phyloP scores from a whole-genome alignment of 352 stramenopile genomes.

The Phytopythium vexans region DNA sequence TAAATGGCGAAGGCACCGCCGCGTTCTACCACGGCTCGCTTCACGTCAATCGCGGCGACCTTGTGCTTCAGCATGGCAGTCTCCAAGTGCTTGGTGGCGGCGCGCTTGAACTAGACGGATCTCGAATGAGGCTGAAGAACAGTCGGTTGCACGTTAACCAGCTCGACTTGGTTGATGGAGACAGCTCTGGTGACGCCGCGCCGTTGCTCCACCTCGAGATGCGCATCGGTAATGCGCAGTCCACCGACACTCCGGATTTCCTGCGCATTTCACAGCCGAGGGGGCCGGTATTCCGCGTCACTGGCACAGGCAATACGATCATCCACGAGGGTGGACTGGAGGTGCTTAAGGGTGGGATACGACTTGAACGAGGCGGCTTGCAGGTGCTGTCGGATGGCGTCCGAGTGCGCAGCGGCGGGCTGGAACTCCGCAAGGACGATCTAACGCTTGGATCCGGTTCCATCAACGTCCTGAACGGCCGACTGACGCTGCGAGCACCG shows the following conservation, averaged over 20 bases:
- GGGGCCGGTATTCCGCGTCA: conserved; percentile 48
- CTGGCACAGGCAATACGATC: conserved; percentile 40
- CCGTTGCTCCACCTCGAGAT: conserved; percentile 43
- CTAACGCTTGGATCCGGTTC: conserved; percentile 33
- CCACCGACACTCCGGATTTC: conserved; percentile 32
- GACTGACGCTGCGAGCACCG: conserved; percentile 20
- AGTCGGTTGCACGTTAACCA: conserved; percentile 30
- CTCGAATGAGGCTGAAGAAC: conserved; percentile 39
- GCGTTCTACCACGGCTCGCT: conserved; percentile 42
- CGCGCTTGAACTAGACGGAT: conserved; percentile 39
- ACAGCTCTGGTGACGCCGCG: not conserved
- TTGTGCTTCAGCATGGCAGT: conserved; percentile 44
- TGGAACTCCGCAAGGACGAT: conserved; percentile 41
- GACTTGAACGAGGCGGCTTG: conserved; percentile 50
- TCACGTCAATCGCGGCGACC: conserved; percentile 38
- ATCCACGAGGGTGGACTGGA: conserved; percentile 59
- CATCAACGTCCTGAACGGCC: conserved; percentile 39
- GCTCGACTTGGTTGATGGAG: conserved; percentile 5
- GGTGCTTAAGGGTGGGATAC: conserved; percentile 52
- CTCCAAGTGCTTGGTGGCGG: conserved; percentile 33
- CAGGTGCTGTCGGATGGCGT: conserved; percentile 60
- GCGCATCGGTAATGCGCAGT: conserved; percentile 4
- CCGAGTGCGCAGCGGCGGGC: conserved; percentile 33
- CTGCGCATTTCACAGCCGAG: conserved; percentile 36
- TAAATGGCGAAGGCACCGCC: conserved; percentile 50